Percentiles rank a stretch among this genome's conserved stretches.
These are phyloP conservation scores for Paramecium octaurelia DNA, from an alignment of 73 alveolate genomes.

Conservation along the genomic window DNA sequence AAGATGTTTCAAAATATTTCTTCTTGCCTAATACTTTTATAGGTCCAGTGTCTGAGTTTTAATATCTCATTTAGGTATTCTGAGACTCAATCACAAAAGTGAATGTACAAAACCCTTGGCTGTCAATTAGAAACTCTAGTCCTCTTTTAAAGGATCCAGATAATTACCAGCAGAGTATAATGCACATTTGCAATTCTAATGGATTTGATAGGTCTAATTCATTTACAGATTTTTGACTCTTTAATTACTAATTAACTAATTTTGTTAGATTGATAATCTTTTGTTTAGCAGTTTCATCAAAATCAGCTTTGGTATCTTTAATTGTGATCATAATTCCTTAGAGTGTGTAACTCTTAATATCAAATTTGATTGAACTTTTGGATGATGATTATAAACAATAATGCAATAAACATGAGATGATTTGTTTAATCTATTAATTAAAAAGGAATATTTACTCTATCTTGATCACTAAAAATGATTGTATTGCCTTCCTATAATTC, in stretches of 20 bases:
- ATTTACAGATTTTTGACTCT: neutral
- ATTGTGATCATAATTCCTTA: neutral
- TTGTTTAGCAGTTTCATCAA: neutral
- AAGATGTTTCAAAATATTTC: neutral
- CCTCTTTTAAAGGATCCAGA: slow-evolving; percentile 13
- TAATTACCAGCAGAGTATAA: neutral
- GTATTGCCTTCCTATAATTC: neutral
- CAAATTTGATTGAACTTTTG: neutral
- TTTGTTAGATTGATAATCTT: neutral
- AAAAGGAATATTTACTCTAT: neutral
- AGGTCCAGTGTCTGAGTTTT: neutral
- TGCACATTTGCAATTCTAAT: neutral
- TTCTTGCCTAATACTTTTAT: neutral
- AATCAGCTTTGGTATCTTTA: neutral
- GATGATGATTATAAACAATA: neutral
- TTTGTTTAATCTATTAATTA: neutral
- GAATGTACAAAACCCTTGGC: neutral
- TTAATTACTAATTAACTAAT: neutral
- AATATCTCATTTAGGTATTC: neutral
- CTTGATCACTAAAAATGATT: slow-evolving; percentile 1
- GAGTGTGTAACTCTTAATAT: neutral
- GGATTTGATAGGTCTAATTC: neutral
- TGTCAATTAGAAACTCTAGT: neutral
- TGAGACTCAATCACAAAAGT: neutral
- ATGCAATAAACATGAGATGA: neutral